These are phyloP conservation scores for Gamsiella multidivaricata DNA, from an alignment of 192 early-diverging fungal species.

Conservation along the genomic window DNA sequence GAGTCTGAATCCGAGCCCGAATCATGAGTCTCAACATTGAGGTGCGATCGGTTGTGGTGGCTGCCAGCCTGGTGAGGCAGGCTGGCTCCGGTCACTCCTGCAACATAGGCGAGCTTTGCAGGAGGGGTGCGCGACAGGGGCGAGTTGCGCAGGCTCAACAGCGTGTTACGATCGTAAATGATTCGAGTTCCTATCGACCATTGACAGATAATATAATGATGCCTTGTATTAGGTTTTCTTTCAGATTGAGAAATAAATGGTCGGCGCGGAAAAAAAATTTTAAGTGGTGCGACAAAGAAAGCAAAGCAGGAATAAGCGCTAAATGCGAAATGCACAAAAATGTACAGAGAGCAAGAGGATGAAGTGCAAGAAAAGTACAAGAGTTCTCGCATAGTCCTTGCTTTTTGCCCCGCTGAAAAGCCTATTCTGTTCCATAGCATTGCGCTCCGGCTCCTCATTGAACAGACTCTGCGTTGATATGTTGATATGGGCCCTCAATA, in stretches of 20 bases:
- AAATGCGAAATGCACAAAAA: no score
- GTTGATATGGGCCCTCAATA: no score
- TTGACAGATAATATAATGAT: no score
- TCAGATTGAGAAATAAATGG: no score
- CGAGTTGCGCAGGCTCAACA: conserved; percentile 70
- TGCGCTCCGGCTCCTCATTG: no score
- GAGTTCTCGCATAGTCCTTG: background rate
- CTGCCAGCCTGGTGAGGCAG: conserved; percentile 47
- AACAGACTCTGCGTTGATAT: no score
- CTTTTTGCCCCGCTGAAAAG: background rate
- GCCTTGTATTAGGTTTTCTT: no score
- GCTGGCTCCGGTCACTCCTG: conserved; percentile 67
- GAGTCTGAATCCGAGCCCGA: conserved; percentile 35
- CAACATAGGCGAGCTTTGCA: conserved; percentile 64
- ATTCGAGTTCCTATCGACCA: conserved; percentile 73
- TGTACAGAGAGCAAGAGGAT: no score
- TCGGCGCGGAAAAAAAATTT: background rate
- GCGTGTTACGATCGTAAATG: conserved; percentile 70
- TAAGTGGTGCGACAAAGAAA: no score
- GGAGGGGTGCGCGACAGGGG: conserved; percentile 71
- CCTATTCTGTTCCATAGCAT: no score
- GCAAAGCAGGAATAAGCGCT: no score
- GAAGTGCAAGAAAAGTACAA: background rate
- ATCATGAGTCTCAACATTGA: conserved; percentile 53
- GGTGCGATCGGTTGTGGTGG: conserved; percentile 39